A percentile compares a stretch with the other conserved stretches of the same genome.
These are phyloP conservation scores for Fusarium humuli DNA, from an alignment of 2,329 filamentous ascomycete species.

Conservation along the genomic window DNA sequence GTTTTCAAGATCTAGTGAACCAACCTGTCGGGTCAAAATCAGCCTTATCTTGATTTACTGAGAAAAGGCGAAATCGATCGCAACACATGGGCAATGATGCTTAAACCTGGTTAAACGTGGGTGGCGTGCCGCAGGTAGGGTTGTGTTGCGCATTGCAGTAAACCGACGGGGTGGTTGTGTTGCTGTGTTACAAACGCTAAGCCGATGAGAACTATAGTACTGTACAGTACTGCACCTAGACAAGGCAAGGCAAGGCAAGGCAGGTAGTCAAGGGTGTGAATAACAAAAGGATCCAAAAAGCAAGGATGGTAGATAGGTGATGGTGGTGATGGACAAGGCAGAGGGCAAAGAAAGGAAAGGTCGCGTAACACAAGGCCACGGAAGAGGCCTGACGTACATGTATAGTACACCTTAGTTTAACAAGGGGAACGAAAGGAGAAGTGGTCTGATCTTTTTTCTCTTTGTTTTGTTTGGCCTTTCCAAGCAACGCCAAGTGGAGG, in stretches of 20 bases:
- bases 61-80: constrained; percentile 30
- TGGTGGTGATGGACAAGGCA: constrained; percentile 33
- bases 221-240: neutral
- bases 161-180: constrained; percentile 29
- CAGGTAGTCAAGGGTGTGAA: constrained; percentile 36
- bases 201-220: constrained; percentile 11
- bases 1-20: constrained; percentile 13
- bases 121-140: constrained; percentile 37
- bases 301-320: constrained; percentile 29
- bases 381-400: constrained; percentile 30
- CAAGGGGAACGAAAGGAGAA: constrained; percentile 7
- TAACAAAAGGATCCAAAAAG: constrained; percentile 29
- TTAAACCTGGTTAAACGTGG: constrained; percentile 32
- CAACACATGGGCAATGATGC: constrained; percentile 37
- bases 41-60: constrained; percentile 18
- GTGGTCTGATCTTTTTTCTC: constrained; percentile 33
- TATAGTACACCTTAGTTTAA: constrained; percentile 28
- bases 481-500: constrained; percentile 36
- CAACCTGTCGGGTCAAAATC: constrained; percentile 26
- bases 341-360: constrained; percentile 36
- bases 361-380: constrained; percentile 41
- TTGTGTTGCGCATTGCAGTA: constrained; percentile 34
- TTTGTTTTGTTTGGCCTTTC: constrained; percentile 3
- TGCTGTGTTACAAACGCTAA: constrained; percentile 44
- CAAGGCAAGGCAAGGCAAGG: neutral